phyloP scores from a whole-genome alignment of 2,329 filamentous ascomycete genomes.

The Diaporthe eres region DNA sequence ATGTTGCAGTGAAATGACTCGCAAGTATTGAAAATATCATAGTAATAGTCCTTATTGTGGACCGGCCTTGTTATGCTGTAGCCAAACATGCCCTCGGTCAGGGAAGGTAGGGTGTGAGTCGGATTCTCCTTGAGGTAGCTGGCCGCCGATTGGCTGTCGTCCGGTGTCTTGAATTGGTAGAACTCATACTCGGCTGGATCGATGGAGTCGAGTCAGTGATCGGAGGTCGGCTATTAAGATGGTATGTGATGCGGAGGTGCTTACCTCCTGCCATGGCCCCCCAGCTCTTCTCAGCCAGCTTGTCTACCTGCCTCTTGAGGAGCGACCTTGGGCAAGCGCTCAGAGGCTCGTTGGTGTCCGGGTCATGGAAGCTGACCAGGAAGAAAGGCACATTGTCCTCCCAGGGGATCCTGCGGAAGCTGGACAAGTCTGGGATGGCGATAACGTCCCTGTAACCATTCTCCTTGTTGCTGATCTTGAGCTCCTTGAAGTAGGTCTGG shows the following conservation, averaged over 20 bases:
- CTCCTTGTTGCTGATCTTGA: slow-evolving; percentile 88
- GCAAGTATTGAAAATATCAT: slow-evolving; percentile 87
- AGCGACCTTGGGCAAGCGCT: slow-evolving; percentile 85
- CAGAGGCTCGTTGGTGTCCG: slow-evolving; percentile 79
- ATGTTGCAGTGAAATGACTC: slow-evolving; percentile 83
- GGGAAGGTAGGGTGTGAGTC: slow-evolving; percentile 78
- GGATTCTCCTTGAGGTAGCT: slow-evolving; percentile 81
- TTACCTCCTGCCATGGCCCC: slow-evolving; percentile 91
- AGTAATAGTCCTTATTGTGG: slow-evolving; percentile 94
- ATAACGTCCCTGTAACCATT: slow-evolving; percentile 92
- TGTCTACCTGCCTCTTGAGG: slow-evolving; percentile 76
- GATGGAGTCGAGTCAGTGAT: slow-evolving; percentile 1
- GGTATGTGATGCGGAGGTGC: slow-evolving; percentile 47
- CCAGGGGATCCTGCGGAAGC: slow-evolving; percentile 90
- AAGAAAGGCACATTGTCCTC: slow-evolving; percentile 90
- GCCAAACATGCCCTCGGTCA: slow-evolving; percentile 96
- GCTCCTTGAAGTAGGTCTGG: slow-evolving; percentile 86
- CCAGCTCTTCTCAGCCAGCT: slow-evolving; percentile 77
- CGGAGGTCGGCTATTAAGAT: too few species aligned
- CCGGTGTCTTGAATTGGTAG: slow-evolving; percentile 86
- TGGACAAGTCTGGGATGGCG: slow-evolving; percentile 83
- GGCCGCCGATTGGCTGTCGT: slow-evolving; percentile 77
- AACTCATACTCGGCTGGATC: slow-evolving; percentile 90
- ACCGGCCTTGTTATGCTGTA: slow-evolving; percentile 90
- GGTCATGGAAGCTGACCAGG: slow-evolving; percentile 85